Evolutionary conservation across 2,329 filamentous ascomycete genomes (phyloP), one percentile per base, ranked within the genome.

Genomic region (Aspergillus fumigatus): DNA sequence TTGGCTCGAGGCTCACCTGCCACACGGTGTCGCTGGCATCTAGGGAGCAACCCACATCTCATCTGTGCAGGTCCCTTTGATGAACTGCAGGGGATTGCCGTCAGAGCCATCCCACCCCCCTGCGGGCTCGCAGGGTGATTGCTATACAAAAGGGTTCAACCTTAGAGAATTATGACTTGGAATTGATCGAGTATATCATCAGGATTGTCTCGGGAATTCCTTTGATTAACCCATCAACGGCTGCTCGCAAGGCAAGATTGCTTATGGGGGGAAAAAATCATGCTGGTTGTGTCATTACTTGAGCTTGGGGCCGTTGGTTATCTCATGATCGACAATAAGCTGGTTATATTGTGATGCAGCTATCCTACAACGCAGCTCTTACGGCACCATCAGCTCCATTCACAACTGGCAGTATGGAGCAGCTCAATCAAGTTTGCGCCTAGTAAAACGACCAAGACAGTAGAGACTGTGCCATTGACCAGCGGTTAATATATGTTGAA

Each of bases 21-120:
- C 52, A 52, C 50, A 48, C 49, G 52, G 48, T 51, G 41, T n/a
- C 40, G 41, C 32, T 23, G 40, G 48, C 53, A 55, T 32, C 48
- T 49, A 4, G 53, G 23, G 23, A 41, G 49, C 35, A 35, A 27
- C 40, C 53, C 53, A 55, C 27, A 49, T 51, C 40, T 51, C 48
- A 21, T 55, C 53, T 11, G 53, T 51, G 35, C 53, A 55, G 19
- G 48, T 51, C 8, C 53, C 53, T 38, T 49, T 51, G 38, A 55
- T 51, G 38, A 55, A 52, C 29, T 52, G 48, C 11, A 55, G 48
- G 9, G 38, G 40, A 40, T 51, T 52, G 19, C 53, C 53, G 21
- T 21, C n/a, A 7, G 43, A 29, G 17, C 53, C 49, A 40, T 40
- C 25, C 49, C 53, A 55, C 48, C 53, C 51, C 38, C 32, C 23